Evolutionary conservation across 352 stramenopile genomes (phyloP).

Genomic region (Phytophthora europaea): DNA sequence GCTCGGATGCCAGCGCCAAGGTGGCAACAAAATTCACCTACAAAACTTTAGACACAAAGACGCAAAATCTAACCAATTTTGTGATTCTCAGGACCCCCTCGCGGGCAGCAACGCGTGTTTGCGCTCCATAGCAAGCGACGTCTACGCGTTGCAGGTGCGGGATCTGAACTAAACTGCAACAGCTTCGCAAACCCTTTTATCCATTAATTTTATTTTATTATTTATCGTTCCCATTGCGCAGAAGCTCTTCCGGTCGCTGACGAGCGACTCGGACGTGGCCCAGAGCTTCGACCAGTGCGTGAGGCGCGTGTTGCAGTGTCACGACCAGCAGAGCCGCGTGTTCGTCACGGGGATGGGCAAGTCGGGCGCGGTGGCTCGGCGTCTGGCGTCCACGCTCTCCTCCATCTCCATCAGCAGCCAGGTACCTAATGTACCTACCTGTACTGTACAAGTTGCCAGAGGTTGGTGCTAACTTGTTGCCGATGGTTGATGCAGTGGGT

Average conservation of each 20-base stretch:
- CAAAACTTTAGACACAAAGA: not conserved
- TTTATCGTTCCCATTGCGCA: slow-evolving; percentile 13
- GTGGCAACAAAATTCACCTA: not conserved
- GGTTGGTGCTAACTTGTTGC: slow-evolving; percentile 4
- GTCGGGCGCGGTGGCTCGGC: slow-evolving; percentile 76
- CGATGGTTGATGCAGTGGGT: slow-evolving; percentile 53
- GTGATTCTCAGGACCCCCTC: slow-evolving; percentile 6
- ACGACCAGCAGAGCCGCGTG: slow-evolving; percentile 53
- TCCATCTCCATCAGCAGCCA: slow-evolving; percentile 82
- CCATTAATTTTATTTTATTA: not conserved
- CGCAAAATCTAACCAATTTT: slow-evolving; percentile 1
- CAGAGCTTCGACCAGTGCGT: slow-evolving; percentile 46
- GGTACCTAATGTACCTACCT: slow-evolving; percentile 37
- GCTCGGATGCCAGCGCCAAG: not conserved
- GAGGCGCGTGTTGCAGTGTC: slow-evolving; percentile 52
- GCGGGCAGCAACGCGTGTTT: slow-evolving; percentile 18
- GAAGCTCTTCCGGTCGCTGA: slow-evolving; percentile 52
- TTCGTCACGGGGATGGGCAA: slow-evolving; percentile 87
- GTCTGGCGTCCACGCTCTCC: slow-evolving; percentile 75
- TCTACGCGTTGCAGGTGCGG: slow-evolving; percentile 42
- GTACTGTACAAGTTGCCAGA: too few species aligned
- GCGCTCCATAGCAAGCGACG: slow-evolving; percentile 42
- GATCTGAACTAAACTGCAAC: too few species aligned
- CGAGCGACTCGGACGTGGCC: slow-evolving; percentile 31
- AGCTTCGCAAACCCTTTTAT: too few species aligned